Evolutionary conservation across 2,329 filamentous ascomycete genomes (phyloP), one percentile per base, ranked within the genome.

Genomic region (Ceratocystis variospora): DNA sequence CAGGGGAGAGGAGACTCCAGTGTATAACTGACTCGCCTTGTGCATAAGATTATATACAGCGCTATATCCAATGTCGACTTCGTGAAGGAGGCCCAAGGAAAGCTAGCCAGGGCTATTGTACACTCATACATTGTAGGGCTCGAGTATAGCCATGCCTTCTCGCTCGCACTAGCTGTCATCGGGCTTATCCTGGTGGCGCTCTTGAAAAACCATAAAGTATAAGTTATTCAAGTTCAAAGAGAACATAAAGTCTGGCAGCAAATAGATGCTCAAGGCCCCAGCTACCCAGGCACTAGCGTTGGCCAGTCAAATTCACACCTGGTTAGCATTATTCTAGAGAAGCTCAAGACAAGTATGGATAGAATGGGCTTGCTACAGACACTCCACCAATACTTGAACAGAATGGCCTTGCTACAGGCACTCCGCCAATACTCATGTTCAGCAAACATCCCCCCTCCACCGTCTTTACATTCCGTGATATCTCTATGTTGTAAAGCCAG

Each of bases 51-150:
- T 37, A 72, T 76, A 22, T 66, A 68, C 7, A 70, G 71, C 46
- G 72, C 75, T 0, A 69, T 72, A 7, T 74, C 75, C 2, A 73
- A 72, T 45, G 72, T 76, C 12, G 72, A 72, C 12, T 76, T 73
- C 22, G 70, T 76, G 12, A 70, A 72, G 19, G 69, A 71, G 6
- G 67, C 71, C 1, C 71, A 70, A 1, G 71, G 70, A 1, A 63
- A 64, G 0, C 62, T 75, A 1, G 68, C 72, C 4, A 61, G 71
- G 19, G 74, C 72, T 2, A 69, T 76, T 5, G 71, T 74, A 0
- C 70, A 68, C 15, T 72, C 74, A 2, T 76, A 76, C 65, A 72
- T 76, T 1, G 71, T 74, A 33, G 74, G 74, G 0, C 48, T 76
- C 31, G 73, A 73, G 68, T 75, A 71, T 68, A 75, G 72, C 53